Conservation (phyloP, 2,329 filamentous ascomycete species). For the Claviceps lovelessii region DNA sequence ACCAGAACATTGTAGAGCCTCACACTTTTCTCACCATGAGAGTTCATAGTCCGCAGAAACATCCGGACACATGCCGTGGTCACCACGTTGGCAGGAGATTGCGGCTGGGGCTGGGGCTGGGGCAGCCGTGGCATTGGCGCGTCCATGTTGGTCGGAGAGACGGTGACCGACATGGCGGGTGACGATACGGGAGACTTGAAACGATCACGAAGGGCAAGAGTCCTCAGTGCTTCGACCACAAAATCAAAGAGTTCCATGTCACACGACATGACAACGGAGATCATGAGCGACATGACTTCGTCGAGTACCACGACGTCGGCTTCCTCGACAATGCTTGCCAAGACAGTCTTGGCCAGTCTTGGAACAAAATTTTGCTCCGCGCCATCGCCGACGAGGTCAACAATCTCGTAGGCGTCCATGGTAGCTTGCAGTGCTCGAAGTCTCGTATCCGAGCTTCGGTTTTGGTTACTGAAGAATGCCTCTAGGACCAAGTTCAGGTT, state of each 20-base stretch:
- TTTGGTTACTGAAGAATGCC: conserved; percentile 48
- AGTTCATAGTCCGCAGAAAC: conserved; percentile 60
- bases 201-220: conserved; percentile 35
- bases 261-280: conserved; percentile 47
- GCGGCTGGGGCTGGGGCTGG: conserved; percentile 11
- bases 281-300: conserved; percentile 48
- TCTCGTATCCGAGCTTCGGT: conserved; percentile 46
- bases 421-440: conserved; percentile 47
- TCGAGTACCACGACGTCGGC: conserved; percentile 50
- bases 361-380: conserved; percentile 42
- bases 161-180: conserved; percentile 13
- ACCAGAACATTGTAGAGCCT: conserved; percentile 50
- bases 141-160: conserved; percentile 10
- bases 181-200: conserved; percentile 27
- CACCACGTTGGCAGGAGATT: conserved; percentile 56
- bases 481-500: conserved; percentile 47
- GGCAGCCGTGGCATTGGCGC: conserved; percentile 6
- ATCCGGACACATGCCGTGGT: conserved; percentile 58
- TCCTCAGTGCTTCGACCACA: conserved; percentile 38
- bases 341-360: conserved; percentile 45
- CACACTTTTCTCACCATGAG: conserved; percentile 48
- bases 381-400: conserved; percentile 43
- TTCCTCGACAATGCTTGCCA: conserved; percentile 48
- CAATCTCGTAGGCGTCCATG: conserved; percentile 43
- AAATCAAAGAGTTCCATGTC: conserved; percentile 44